A percentile compares a stretch with the other conserved stretches of the same genome.
phyloP scores from a whole-genome alignment of 495 filamentous ascomycete genomes.

The Penicillium arizonense region DNA sequence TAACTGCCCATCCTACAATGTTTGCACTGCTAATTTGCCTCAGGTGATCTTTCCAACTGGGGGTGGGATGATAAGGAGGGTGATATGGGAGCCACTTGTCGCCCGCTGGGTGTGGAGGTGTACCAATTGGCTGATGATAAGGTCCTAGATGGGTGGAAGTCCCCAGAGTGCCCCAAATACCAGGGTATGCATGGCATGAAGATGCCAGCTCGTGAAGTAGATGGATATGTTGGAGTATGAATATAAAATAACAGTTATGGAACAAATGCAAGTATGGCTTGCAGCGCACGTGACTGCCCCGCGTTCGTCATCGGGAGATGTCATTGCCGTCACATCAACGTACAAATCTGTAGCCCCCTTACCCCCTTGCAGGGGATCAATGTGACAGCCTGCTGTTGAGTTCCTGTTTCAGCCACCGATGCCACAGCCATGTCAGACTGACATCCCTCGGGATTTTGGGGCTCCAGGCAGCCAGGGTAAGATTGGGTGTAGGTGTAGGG shows the following conservation, averaged over 20 bases:
- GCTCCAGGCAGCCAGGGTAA: too few species aligned
- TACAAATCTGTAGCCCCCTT: too few species aligned
- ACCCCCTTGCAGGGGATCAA: too few species aligned
- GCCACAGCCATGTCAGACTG: too few species aligned
- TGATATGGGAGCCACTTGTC: conserved; percentile 69
- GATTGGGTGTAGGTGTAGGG: too few species aligned
- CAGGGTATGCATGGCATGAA: conserved; percentile 66
- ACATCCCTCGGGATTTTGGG: too few species aligned
- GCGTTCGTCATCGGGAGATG: conserved; percentile 16
- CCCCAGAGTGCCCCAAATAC: conserved; percentile 57
- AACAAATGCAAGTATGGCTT: background rate
- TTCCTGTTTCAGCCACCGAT: too few species aligned
- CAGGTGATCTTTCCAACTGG: conserved; percentile 71
- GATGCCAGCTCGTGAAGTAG: conserved; percentile 35
- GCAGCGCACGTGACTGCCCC: conserved; percentile 25
- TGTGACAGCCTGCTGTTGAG: too few species aligned
- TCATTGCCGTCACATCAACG: conserved; percentile 28
- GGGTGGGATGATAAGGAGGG: conserved; percentile 67
- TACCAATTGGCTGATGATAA: conserved; percentile 55
- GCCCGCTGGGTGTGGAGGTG: conserved; percentile 70
- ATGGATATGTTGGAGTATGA: conserved; percentile 34
- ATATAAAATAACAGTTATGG: background rate
- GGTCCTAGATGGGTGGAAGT: conserved; percentile 58
- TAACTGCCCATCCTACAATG: conserved; percentile 1
- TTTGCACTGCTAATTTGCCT: conserved; percentile 32